These are phyloP conservation scores for Geosmithia putterillii DNA, from an alignment of 2,329 filamentous ascomycete genomes.

Conservation along the genomic window DNA sequence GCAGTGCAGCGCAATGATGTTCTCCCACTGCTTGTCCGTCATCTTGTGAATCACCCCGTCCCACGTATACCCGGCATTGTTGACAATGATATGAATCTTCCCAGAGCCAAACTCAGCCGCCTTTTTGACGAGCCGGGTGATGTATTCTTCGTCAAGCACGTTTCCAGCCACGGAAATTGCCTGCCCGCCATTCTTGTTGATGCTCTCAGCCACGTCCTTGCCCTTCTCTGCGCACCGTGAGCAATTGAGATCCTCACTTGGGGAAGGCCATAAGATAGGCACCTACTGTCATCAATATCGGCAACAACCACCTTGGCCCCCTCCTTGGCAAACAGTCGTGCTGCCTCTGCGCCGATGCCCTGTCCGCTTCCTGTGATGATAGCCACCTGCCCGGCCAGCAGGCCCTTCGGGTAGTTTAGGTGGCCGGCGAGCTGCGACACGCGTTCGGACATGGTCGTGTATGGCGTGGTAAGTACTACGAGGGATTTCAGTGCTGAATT, in stretches of 20 bases:
- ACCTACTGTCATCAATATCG: slow-evolving; percentile 64
- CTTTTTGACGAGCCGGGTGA: slow-evolving; percentile 58
- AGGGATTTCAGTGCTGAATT: background rate
- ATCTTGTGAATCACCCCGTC: slow-evolving; percentile 90
- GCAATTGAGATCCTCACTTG: background rate
- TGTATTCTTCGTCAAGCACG: slow-evolving; percentile 58
- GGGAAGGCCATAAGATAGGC: background rate
- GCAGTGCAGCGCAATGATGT: slow-evolving; percentile 71
- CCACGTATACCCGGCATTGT: slow-evolving; percentile 89
- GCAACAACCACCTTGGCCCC: slow-evolving; percentile 75
- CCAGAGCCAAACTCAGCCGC: slow-evolving; percentile 71
- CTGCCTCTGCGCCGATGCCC: slow-evolving; percentile 78
- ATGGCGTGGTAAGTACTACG: background rate
- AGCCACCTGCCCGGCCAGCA: slow-evolving; percentile 69
- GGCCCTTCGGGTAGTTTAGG: slow-evolving; percentile 69
- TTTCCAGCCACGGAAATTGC: slow-evolving; percentile 69
- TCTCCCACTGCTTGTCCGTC: slow-evolving; percentile 85
- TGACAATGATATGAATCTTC: slow-evolving; percentile 85
- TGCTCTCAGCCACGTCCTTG: slow-evolving; percentile 51
- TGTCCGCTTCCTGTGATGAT: slow-evolving; percentile 82
- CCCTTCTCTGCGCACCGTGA: slow-evolving; percentile 45
- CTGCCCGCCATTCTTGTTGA: slow-evolving; percentile 53
- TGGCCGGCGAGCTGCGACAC: slow-evolving; percentile 63
- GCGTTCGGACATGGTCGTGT: slow-evolving; percentile 37
- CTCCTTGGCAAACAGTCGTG: slow-evolving; percentile 74